Percentiles rank a stretch among this genome's conserved stretches.
Conservation (phyloP, 2,329 filamentous ascomycete genomes). For the Fusarium algeriense region DNA sequence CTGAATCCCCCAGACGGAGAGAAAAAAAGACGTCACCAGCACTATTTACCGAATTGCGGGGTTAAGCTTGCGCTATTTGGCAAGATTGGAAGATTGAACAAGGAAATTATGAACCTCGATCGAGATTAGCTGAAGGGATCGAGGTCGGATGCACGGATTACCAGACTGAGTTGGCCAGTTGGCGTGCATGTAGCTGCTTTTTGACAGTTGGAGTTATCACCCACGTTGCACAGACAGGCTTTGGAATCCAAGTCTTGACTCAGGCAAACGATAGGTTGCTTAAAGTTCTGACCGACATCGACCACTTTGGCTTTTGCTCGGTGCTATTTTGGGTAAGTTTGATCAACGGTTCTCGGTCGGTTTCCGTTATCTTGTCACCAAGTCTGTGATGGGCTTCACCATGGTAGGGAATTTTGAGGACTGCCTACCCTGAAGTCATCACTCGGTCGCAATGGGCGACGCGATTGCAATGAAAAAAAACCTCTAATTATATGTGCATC, state of each 20-base stretch:
- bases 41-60: constrained; percentile 10
- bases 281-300: constrained; percentile 3
- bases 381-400: background rate
- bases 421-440: background rate
- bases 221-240: background rate
- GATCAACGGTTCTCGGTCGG: background rate
- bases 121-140: background rate
- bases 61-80: background rate
- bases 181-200: background rate
- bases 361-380: background rate
- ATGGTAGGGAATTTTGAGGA: background rate
- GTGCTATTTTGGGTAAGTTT: background rate
- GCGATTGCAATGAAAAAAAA: too few species aligned
- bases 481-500: too few species aligned
- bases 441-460: too few species aligned
- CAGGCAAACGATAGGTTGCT: background rate
- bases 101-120: background rate
- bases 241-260: background rate
- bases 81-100: background rate
- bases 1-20: background rate
- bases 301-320: background rate
- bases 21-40: constrained; percentile 1
- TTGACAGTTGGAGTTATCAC: background rate
- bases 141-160: background rate
- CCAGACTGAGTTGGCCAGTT: background rate